These are phyloP conservation scores for Hansenula lynferdii DNA, from an alignment of 1,139 yeast genomes.

Conservation along the genomic window DNA sequence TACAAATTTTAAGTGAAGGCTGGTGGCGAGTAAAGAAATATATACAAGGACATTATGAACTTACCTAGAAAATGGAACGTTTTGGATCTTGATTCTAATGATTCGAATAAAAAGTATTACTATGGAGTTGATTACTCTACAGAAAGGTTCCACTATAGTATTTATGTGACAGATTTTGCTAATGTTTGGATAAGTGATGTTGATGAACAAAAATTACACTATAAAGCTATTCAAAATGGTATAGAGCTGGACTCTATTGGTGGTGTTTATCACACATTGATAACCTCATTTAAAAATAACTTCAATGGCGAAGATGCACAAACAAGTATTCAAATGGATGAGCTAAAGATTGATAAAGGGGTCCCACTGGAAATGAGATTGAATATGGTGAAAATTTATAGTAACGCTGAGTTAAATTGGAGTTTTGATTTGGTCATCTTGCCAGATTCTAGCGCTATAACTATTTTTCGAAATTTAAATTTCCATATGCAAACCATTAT, in stretches of 20 bases:
- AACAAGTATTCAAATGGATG: slow-evolving; percentile 5
- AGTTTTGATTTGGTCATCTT: slow-evolving; percentile 14
- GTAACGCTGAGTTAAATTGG: slow-evolving; percentile 14
- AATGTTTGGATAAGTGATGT: slow-evolving; percentile 20
- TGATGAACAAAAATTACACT: slow-evolving; percentile 10
- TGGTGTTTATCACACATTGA: slow-evolving; percentile 9
- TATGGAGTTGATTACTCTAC: slow-evolving; percentile 16
- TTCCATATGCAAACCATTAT: slow-evolving; percentile 17
- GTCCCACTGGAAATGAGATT: slow-evolving; percentile 15
- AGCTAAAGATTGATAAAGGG: slow-evolving; percentile 13
- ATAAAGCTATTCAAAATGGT: slow-evolving; percentile 14
- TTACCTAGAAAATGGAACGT: slow-evolving; percentile 19
- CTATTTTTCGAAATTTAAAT: slow-evolving; percentile 15
- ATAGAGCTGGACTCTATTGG: slow-evolving; percentile 10
- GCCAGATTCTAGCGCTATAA: slow-evolving; percentile 17
- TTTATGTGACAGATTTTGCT: slow-evolving; percentile 19
- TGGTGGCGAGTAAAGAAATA: not conserved
- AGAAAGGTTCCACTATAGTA: slow-evolving; percentile 6
- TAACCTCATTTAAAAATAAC: slow-evolving; percentile 10
- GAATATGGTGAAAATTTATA: slow-evolving; percentile 7
- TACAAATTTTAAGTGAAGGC: not conserved
- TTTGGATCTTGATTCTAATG: slow-evolving; percentile 3
- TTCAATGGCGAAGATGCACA: slow-evolving; percentile 9
- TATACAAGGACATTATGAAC: slow-evolving; percentile 7
- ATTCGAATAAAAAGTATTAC: slow-evolving; percentile 8